Conservation (phyloP, 1,139 yeast genomes). For the Kurtzmaniella natalensis region DNA sequence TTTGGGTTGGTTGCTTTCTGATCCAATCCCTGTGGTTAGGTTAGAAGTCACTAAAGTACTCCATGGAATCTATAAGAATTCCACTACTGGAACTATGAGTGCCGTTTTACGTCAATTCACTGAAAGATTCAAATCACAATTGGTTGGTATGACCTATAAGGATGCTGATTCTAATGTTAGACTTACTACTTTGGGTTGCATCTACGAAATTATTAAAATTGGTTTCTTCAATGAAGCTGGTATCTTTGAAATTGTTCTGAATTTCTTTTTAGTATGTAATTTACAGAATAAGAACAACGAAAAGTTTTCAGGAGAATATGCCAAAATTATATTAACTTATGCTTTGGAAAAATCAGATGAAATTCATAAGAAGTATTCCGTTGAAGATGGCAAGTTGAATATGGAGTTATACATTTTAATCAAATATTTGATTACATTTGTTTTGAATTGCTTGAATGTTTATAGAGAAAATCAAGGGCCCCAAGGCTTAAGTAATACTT, state of each 20-base stretch:
- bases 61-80: slow-evolving; percentile 41
- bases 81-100: slow-evolving; percentile 17
- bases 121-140: slow-evolving; percentile 60
- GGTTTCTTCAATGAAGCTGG: slow-evolving; percentile 65
- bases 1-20: slow-evolving; percentile 82
- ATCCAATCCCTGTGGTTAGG: slow-evolving; percentile 58
- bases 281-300: slow-evolving; percentile 25
- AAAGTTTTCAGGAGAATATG: slow-evolving; percentile 29
- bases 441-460: not conserved
- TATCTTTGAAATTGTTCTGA: slow-evolving; percentile 35
- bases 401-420: slow-evolving; percentile 31
- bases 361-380: slow-evolving; percentile 19
- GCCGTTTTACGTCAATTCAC: slow-evolving; percentile 65
- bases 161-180: slow-evolving; percentile 45
- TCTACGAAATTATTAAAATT: slow-evolving; percentile 51
- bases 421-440: slow-evolving; percentile 27
- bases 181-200: slow-evolving; percentile 45
- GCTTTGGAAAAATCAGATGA: slow-evolving; percentile 15
- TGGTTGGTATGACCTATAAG: slow-evolving; percentile 51
- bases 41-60: slow-evolving; percentile 59
- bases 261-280: slow-evolving; percentile 37
- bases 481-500: not conserved
- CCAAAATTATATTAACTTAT: slow-evolving; percentile 24
- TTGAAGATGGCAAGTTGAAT: slow-evolving; percentile 21
- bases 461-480: no score